Conservation (phyloP, 2,329 filamentous ascomycete genomes). For the Calonectria henricotiae region DNA sequence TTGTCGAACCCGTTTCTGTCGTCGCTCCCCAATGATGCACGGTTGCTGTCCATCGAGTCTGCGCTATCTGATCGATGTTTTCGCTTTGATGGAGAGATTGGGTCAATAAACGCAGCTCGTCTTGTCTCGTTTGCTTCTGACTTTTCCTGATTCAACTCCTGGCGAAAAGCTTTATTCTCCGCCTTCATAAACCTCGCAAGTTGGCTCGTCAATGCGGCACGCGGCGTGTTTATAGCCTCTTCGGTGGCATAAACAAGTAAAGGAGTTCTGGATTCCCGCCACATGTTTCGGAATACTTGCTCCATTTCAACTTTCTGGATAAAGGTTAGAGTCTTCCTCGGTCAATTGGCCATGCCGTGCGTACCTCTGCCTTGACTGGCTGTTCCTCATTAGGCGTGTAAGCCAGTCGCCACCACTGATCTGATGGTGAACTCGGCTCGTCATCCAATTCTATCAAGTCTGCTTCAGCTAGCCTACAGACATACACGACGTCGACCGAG, state of each 20-base stretch:
- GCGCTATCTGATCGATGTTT: constrained; percentile 65
- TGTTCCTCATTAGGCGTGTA: constrained; percentile 60
- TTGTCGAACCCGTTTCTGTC: constrained; percentile 55
- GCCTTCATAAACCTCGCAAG: constrained; percentile 66
- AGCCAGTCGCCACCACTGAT: constrained; percentile 73
- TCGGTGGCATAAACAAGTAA: constrained; percentile 72
- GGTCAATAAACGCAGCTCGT: constrained; percentile 55
- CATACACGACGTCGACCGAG: constrained; percentile 65
- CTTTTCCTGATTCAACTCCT: constrained; percentile 64
- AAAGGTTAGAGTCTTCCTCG: constrained; percentile 37
- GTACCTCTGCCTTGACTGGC: constrained; percentile 68
- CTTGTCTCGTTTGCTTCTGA: constrained; percentile 46
- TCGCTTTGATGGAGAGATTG: constrained; percentile 64
- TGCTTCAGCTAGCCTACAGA: constrained; percentile 64
- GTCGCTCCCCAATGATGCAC: constrained; percentile 64
- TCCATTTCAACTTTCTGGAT: constrained; percentile 66
- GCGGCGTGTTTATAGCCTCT: constrained; percentile 43
- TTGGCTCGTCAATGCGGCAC: constrained; percentile 58
- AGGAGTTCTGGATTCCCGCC: constrained; percentile 65
- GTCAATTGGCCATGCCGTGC: constrained; percentile 29
- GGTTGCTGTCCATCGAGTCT: constrained; percentile 66
- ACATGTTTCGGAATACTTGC: constrained; percentile 64
- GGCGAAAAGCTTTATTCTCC: constrained; percentile 69
- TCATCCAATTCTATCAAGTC: constrained; percentile 64
- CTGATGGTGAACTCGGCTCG: constrained; percentile 51